These are phyloP conservation scores for Capronia coronata DNA, from an alignment of 2,329 filamentous ascomycete species.

Conservation along the genomic window DNA sequence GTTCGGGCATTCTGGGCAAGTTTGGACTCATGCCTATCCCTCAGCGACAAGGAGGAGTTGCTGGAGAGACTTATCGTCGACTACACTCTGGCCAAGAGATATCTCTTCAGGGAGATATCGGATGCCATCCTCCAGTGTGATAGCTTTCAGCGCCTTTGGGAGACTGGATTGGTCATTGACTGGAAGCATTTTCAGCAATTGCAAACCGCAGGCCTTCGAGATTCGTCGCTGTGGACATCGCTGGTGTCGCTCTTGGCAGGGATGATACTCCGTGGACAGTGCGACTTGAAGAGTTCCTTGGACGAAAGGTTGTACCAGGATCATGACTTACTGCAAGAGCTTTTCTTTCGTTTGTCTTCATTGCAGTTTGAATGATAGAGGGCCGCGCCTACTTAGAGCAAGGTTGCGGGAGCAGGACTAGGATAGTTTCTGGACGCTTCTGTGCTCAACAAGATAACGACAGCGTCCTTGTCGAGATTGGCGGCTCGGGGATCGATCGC, in stretches of 20 bases:
- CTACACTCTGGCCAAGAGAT: background rate
- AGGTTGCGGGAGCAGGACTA: too few species aligned
- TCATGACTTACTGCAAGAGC: too few species aligned
- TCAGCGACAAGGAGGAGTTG: background rate
- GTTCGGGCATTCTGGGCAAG: background rate
- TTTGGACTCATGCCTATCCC: background rate
- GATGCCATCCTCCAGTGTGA: background rate
- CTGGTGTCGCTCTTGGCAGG: background rate
- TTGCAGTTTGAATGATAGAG: too few species aligned
- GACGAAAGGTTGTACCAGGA: too few species aligned
- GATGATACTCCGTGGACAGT: too few species aligned
- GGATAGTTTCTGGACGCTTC: constrained; percentile 55
- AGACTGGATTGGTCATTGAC: background rate
- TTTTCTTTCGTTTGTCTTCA: too few species aligned
- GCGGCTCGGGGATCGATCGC: constrained; percentile 33
- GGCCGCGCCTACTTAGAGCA: too few species aligned
- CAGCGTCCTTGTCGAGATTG: constrained; percentile 43
- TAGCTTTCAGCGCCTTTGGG: background rate
- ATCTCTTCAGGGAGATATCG: background rate
- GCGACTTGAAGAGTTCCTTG: too few species aligned
- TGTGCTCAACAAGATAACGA: constrained; percentile 61
- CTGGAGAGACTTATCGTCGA: background rate
- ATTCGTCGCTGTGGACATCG: background rate
- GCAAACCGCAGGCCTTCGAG: background rate
- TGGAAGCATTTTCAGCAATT: background rate